A percentile compares a stretch with the other conserved stretches of the same genome.
These are phyloP conservation scores for Ogataea pignaliae DNA, from an alignment of 805 yeast species.

Conservation along the genomic window DNA sequence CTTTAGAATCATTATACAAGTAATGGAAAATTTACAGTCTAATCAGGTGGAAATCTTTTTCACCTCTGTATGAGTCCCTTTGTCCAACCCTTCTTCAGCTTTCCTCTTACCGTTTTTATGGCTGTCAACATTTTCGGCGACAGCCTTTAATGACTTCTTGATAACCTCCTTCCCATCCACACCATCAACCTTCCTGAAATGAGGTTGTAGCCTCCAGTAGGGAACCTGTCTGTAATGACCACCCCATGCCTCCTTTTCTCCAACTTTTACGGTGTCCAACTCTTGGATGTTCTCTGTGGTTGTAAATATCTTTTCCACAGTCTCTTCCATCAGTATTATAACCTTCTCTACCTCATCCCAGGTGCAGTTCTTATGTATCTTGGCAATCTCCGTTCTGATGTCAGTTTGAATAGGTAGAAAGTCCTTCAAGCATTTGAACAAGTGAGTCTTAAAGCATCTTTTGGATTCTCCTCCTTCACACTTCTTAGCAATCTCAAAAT, in stretches of 20 bases:
- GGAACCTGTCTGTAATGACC: constrained; percentile 80
- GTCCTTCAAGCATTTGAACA: constrained; percentile 81
- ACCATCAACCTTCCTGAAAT: constrained; percentile 87
- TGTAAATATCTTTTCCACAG: constrained; percentile 53
- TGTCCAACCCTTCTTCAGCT: constrained; percentile 1
- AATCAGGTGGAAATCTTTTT: not conserved
- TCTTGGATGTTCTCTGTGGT: constrained; percentile 48
- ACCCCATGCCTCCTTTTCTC: constrained; percentile 65
- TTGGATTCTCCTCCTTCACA: constrained; percentile 69
- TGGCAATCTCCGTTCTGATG: constrained; percentile 68
- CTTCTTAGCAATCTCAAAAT: constrained; percentile 71
- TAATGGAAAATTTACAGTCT: not conserved
- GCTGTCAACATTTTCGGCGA: constrained; percentile 10
- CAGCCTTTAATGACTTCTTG: constrained; percentile 17
- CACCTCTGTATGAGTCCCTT: not conserved
- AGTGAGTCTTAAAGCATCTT: constrained; percentile 85
- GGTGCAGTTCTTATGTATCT: constrained; percentile 31
- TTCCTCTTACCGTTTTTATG: constrained; percentile 8
- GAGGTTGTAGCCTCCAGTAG: constrained; percentile 96
- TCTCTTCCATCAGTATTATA: constrained; percentile 61
- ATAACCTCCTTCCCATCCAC: constrained; percentile 44
- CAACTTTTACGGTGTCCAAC: constrained; percentile 51
- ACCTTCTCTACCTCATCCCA: constrained; percentile 46
- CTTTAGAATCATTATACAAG: not conserved
- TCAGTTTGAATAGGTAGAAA: constrained; percentile 75